A percentile compares a stretch with the other conserved stretches of the same genome.
Conservation (phyloP, 1,139 yeast species). For the Kodamaea suecica region DNA sequence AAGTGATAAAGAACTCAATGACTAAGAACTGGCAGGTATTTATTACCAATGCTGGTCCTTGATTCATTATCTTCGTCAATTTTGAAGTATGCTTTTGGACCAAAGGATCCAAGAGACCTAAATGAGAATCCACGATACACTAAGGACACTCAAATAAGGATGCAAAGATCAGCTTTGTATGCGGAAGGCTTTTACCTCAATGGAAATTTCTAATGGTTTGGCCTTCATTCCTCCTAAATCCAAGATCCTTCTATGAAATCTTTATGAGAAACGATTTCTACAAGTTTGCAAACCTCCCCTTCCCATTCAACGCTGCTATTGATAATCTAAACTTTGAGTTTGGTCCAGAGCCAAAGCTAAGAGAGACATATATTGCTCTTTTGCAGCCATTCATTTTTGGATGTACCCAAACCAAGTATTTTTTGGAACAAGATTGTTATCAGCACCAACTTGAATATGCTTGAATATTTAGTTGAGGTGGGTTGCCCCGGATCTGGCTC, state of each 20-base stretch:
- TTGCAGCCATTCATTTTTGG: constrained; percentile 4
- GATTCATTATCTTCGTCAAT: constrained; percentile 7
- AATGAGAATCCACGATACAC: too few species aligned
- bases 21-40: constrained; percentile 9
- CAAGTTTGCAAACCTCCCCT: constrained; percentile 22
- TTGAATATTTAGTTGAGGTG: constrained; percentile 7
- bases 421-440: constrained; percentile 4
- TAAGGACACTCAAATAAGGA: background rate
- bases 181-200: constrained; percentile 24
- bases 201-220: constrained; percentile 40
- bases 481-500: constrained; percentile 19
- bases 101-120: too few species aligned
- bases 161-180: background rate
- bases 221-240: constrained; percentile 34
- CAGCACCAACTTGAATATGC: constrained; percentile 1
- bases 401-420: constrained; percentile 3
- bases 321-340: constrained; percentile 21
- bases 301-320: constrained; percentile 27
- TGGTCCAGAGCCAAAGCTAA: constrained; percentile 11
- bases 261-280: constrained; percentile 23
- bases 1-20: background rate
- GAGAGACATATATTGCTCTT: constrained; percentile 8
- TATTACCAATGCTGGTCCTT: constrained; percentile 9
- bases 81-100: constrained; percentile 1
- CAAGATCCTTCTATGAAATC: constrained; percentile 27